These are phyloP conservation scores for Lineolata rhizophorae DNA, from an alignment of 495 filamentous ascomycete species.

Conservation along the genomic window DNA sequence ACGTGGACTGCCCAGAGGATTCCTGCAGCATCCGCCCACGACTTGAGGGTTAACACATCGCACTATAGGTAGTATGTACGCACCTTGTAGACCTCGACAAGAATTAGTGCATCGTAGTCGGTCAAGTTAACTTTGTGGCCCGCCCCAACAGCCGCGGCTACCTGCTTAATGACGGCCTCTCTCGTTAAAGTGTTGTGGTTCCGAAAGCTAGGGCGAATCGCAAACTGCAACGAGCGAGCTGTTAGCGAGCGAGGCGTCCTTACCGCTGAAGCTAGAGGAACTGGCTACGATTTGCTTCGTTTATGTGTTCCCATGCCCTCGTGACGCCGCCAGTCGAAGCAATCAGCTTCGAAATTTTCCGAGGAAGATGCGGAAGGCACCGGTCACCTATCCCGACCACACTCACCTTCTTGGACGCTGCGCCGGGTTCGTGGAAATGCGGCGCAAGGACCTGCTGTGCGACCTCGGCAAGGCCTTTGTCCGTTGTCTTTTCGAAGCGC, in stretches of 20 bases:
- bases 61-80: not conserved
- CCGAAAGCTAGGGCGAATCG: slow-evolving; percentile 67
- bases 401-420: slow-evolving; percentile 12
- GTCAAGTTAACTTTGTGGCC: slow-evolving; percentile 67
- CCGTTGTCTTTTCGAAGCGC: slow-evolving; percentile 53
- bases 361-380: too few relatives aligned
- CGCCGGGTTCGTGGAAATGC: slow-evolving; percentile 37
- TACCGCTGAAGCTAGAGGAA: too few relatives aligned
- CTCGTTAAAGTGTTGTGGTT: slow-evolving; percentile 57
- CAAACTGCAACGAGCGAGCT: slow-evolving; percentile 46
- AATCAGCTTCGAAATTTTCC: too few relatives aligned
- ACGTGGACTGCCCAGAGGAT: too few relatives aligned
- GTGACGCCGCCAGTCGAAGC: too few relatives aligned
- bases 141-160: slow-evolving; percentile 42
- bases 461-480: slow-evolving; percentile 50
- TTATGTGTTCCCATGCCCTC: too few relatives aligned
- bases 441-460: slow-evolving; percentile 44
- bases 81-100: slow-evolving; percentile 82
- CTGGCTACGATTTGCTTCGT: too few relatives aligned
- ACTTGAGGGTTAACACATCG: too few relatives aligned
- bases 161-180: slow-evolving; percentile 51
- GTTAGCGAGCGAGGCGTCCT: too few relatives aligned
- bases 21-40: too few relatives aligned
- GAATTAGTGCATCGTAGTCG: slow-evolving; percentile 60
- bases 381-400: too few relatives aligned